Evolutionary conservation across 345 rosid species (phyloP).

Genomic region (Citropsis articulata): DNA sequence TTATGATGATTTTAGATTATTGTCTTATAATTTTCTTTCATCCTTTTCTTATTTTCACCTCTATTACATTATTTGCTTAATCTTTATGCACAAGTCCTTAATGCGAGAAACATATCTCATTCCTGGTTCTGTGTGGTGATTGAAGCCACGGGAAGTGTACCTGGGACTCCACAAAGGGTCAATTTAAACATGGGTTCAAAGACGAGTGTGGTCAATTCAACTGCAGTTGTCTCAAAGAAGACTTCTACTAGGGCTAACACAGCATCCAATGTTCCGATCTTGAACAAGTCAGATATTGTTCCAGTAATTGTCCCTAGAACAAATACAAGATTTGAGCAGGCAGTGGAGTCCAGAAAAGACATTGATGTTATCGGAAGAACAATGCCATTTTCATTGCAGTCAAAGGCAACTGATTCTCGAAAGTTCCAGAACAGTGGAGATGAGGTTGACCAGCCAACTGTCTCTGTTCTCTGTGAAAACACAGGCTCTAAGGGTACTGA

Average conservation of each 20-base stretch:
- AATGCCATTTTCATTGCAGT: conserved; percentile 96
- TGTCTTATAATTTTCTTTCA: not conserved
- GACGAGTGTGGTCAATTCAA: conserved; percentile 38
- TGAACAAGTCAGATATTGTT: conserved; percentile 61
- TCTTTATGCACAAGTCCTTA: not conserved
- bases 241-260: conserved; percentile 45
- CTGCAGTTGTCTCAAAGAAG: conserved; percentile 50
- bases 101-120: conserved; percentile 16
- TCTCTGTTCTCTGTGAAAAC: conserved; percentile 41
- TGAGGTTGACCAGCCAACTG: conserved; percentile 52
- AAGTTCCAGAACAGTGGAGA: conserved; percentile 59
- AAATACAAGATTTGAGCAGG: conserved; percentile 57
- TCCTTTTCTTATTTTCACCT: not conserved
- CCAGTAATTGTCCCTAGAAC: conserved; percentile 89
- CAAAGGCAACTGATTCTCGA: conserved; percentile 56
- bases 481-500: conserved; percentile 45
- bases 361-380: conserved; percentile 77
- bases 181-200: conserved; percentile 42
- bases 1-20: conserved; percentile 8
- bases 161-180: conserved; percentile 80
- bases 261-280: conserved; percentile 39
- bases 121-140: conserved; percentile 32
- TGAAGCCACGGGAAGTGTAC: conserved; percentile 81
- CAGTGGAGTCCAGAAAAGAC: conserved; percentile 72
- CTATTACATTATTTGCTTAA: not conserved